Conservation (phyloP, 2,329 filamentous ascomycete species). For the Fusarium scirpi region DNA sequence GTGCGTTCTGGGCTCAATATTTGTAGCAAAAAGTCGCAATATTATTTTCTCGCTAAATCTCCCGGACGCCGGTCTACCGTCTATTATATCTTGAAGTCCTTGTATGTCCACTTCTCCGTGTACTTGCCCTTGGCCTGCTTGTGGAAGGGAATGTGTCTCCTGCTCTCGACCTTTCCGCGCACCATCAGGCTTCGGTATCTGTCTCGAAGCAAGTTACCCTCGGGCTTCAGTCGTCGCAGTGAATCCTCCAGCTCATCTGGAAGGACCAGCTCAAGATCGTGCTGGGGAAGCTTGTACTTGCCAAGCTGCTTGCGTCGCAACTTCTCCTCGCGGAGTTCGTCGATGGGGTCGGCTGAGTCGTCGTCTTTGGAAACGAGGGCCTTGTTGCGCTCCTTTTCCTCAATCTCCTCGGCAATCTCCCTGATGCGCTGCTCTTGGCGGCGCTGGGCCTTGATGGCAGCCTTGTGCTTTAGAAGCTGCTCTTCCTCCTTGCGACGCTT, state of each 20-base stretch:
- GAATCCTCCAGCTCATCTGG: conserved; percentile 87
- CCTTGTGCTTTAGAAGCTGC: conserved; percentile 78
- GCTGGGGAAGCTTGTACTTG: conserved; percentile 79
- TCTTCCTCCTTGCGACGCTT: conserved; percentile 92
- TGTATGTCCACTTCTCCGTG: conserved; percentile 98
- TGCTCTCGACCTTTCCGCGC: conserved; percentile 87
- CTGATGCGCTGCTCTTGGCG: conserved; percentile 79
- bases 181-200: conserved; percentile 90
- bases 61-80: conserved; percentile 23
- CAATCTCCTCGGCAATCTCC: conserved; percentile 73
- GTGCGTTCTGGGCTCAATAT: neutral
- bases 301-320: conserved; percentile 81
- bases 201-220: conserved; percentile 95
- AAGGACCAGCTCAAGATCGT: conserved; percentile 82
- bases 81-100: conserved; percentile 76
- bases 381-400: conserved; percentile 66
- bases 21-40: conserved; percentile 28
- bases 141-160: conserved; percentile 81
- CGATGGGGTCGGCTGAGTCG: conserved; percentile 59
- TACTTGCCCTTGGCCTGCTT: conserved; percentile 84
- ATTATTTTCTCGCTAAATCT: conserved; percentile 41
- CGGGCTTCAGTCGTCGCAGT: conserved; percentile 85
- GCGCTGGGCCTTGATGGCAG: conserved; percentile 77
- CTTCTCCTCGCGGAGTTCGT: conserved; percentile 70
- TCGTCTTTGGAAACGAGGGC: conserved; percentile 58